Evolutionary conservation across 179 eudicot species (phyloP), one percentile per base, ranked within the genome.

Genomic region (Patellifolia procumbens): DNA sequence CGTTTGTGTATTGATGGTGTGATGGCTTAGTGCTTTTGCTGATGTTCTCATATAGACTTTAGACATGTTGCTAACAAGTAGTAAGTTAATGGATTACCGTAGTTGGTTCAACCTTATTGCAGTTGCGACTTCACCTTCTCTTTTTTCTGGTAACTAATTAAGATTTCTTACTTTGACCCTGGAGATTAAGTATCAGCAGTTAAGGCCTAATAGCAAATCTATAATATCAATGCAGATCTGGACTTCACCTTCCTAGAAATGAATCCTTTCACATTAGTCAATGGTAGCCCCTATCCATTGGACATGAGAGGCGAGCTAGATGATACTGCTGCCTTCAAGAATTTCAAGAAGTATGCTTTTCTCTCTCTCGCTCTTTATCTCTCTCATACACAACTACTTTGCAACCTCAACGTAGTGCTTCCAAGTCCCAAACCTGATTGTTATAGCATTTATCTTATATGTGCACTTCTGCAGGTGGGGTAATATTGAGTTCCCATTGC

Each of bases 231-330:
- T 70, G 37, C 83, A 89, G 97, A 92, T 86, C 83, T 92, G 77
- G 97, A 92, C 84, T 92, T 92, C 87, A 92, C 88, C 81, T 92
- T 92, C 86, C 81, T 92, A 42, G 97, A 92, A 85, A 91, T 92
- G 97, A 92, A 92, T 78, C 97, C 97, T 17, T 92, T 92, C 82
- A 79, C 97, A 72, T 81, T 92, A 76, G 91, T 92, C 48, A 75
- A 88, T 65, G 97, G 96, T 70, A 87, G 85, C 75, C 97, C 97
- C 43, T 91, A 86, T 85, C 96, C 97, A 28, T 74, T 92, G 83
- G 97, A 92, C 81, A 92, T 92, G 97, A 88, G 97, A 73, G 97
- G 96, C 64, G 97, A 92, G 81, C 87, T 92, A 79, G 97, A 92
- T 83, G 97, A 92, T 86, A 91, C 96, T n/a, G 96, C 97, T 48